phyloP scores from a whole-genome alignment of 139 green algal species.

The Deuterostichococcus epilithicus region DNA sequence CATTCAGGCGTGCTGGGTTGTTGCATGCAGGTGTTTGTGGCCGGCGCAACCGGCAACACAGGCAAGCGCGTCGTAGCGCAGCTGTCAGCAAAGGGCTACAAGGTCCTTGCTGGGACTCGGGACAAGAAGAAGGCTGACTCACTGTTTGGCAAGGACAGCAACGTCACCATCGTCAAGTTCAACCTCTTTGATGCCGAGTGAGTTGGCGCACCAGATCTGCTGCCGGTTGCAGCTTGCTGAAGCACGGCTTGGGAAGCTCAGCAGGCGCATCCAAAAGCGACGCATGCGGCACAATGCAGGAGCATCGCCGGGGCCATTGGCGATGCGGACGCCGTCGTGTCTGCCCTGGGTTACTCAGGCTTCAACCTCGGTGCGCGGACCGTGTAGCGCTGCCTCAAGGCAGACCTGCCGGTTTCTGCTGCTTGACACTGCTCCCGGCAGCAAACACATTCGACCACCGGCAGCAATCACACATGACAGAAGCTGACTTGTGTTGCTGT shows the following conservation, averaged over 20 bases:
- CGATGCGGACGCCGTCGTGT: conserved; percentile 51
- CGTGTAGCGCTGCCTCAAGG: too few relatives aligned
- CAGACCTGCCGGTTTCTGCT: too few relatives aligned
- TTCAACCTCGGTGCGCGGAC: conserved; percentile 15
- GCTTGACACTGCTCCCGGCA: too few relatives aligned
- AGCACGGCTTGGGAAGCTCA: too few relatives aligned
- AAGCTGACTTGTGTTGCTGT: not conserved
- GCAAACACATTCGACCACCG: too few relatives aligned
- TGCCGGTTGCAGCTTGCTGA: too few relatives aligned
- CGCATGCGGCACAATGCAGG: conserved; percentile 7
- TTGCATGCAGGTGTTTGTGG: not conserved
- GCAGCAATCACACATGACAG: too few relatives aligned
- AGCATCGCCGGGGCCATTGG: conserved; percentile 34
- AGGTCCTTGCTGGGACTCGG: conserved; percentile 37
- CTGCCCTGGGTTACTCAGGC: conserved; percentile 41
- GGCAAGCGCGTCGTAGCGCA: conserved; percentile 46
- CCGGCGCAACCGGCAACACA: conserved; percentile 12
- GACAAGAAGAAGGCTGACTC: not conserved
- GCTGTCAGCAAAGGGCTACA: conserved; percentile 35
- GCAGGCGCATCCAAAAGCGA: too few relatives aligned
- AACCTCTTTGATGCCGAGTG: not conserved
- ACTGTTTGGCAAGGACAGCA: not conserved
- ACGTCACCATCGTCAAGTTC: not conserved
- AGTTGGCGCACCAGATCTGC: too few relatives aligned
- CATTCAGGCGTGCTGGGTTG: too few relatives aligned